Conservation (phyloP, 2,329 filamentous ascomycete species). For the Mycosphaerella sp. region DNA sequence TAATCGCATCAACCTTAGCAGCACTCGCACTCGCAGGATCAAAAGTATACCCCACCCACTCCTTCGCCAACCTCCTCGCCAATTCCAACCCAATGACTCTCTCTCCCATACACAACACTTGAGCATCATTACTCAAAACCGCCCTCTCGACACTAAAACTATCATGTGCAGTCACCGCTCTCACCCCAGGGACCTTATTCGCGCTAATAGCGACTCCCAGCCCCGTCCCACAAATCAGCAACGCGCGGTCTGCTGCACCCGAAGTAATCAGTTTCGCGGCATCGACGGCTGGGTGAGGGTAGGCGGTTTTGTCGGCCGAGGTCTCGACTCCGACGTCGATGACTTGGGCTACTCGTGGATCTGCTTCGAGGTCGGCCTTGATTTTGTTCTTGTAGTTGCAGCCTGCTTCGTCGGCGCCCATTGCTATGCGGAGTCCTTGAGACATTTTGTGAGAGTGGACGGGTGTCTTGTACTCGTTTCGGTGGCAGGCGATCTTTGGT, state of each 20-base stretch:
- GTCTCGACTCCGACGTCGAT: slow-evolving; percentile 68
- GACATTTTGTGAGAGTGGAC: too few species aligned
- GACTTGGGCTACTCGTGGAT: slow-evolving; percentile 61
- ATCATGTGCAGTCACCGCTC: slow-evolving; percentile 86
- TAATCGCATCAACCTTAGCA: slow-evolving; percentile 48
- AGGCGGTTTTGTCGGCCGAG: slow-evolving; percentile 67
- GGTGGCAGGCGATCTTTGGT: too few species aligned
- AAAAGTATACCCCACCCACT: slow-evolving; percentile 82
- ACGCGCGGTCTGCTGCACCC: slow-evolving; percentile 66
- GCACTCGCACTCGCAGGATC: slow-evolving; percentile 61
- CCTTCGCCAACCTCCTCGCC: slow-evolving; percentile 66
- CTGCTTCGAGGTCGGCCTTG: slow-evolving; percentile 63
- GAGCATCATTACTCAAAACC: slow-evolving; percentile 76
- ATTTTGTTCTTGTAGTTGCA: slow-evolving; percentile 72
- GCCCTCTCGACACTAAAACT: slow-evolving; percentile 76
- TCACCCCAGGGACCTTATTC: slow-evolving; percentile 78
- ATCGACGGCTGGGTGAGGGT: slow-evolving; percentile 70
- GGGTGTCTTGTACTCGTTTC: too few species aligned
- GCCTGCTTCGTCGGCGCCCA: slow-evolving; percentile 66
- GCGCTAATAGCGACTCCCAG: slow-evolving; percentile 83
- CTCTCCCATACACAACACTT: slow-evolving; percentile 82
- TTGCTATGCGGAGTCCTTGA: slow-evolving; percentile 47
- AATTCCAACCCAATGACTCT: slow-evolving; percentile 75
- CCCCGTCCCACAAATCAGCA: slow-evolving; percentile 80
- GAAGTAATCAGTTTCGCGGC: slow-evolving; percentile 60